These are phyloP conservation scores for Cucurbita moschata DNA, from an alignment of 306 rosid species.

Conservation along the genomic window DNA sequence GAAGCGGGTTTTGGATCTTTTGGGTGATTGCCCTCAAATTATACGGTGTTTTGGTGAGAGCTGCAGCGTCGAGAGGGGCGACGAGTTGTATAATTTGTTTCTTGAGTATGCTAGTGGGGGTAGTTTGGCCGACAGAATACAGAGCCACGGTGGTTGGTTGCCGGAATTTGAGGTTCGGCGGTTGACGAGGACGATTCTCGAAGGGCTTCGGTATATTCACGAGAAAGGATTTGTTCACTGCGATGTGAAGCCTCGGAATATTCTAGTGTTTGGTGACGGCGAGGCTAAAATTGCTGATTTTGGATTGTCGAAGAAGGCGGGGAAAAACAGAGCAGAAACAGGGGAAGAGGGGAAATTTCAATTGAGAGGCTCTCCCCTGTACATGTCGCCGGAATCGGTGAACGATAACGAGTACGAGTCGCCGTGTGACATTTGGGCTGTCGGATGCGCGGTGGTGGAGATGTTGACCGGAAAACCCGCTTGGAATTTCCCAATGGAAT, in stretches of 20 bases:
- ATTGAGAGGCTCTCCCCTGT: constrained; percentile 61
- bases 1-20: constrained; percentile 25
- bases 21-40: constrained; percentile 34
- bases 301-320: constrained; percentile 44
- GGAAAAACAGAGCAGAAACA: constrained; percentile 5
- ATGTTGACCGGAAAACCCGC: constrained; percentile 57
- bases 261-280: constrained; percentile 42
- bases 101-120: constrained; percentile 64
- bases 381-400: constrained; percentile 71
- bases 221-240: constrained; percentile 65
- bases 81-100: constrained; percentile 28
- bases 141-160: constrained; percentile 27
- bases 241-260: constrained; percentile 57
- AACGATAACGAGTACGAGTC: constrained; percentile 42
- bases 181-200: constrained; percentile 28
- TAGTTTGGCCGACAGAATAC: constrained; percentile 32
- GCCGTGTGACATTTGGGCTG: constrained; percentile 60
- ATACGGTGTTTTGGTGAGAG: constrained; percentile 36
- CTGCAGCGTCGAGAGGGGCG: constrained; percentile 28
- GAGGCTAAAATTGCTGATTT: constrained; percentile 57
- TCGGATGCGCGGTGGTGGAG: constrained; percentile 64
- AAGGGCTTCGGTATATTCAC: constrained; percentile 46
- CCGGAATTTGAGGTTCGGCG: constrained; percentile 29
- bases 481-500: constrained; percentile 21
- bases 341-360: constrained; percentile 9